Percentiles rank a stretch among this genome's conserved stretches.
phyloP scores from a whole-genome alignment of 176 grass and related monocot genomes.

The Hordeum marinum region DNA sequence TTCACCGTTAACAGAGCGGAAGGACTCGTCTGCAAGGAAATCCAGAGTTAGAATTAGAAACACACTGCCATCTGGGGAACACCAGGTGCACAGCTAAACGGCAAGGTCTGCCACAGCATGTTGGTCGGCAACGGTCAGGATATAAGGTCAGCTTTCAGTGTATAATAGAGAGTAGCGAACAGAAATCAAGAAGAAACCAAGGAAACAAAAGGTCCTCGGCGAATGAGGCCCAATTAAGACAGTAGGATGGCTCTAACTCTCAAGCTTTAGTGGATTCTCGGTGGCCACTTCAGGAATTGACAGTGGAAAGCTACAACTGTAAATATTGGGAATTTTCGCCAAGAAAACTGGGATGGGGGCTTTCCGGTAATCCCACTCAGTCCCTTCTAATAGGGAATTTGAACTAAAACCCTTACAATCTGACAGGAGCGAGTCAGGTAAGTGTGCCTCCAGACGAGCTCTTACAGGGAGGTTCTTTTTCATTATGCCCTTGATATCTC shows the following conservation, averaged over 20 bases:
- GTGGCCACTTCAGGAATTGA: neutral
- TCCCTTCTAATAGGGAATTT: neutral
- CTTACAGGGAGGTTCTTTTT: neutral
- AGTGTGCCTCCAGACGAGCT: neutral
- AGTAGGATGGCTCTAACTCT: neutral
- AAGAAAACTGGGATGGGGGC: neutral
- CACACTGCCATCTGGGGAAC: neutral
- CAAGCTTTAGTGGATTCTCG: slow-evolving; percentile 1
- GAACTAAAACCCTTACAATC: neutral
- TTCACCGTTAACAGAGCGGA: slow-evolving; percentile 66
- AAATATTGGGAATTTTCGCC: neutral
- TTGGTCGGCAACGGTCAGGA: neutral
- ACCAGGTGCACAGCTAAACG: neutral
- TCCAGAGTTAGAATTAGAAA: slow-evolving; percentile 29
- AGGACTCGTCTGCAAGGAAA: slow-evolving; percentile 63
- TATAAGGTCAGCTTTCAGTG: neutral
- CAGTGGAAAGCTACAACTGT: neutral
- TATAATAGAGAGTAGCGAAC: neutral
- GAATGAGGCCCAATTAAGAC: neutral
- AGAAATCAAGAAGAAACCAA: neutral
- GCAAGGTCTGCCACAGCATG: neutral
- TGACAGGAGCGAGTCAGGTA: neutral
- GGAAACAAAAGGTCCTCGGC: neutral
- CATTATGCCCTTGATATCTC: neutral
- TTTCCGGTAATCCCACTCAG: neutral